A percentile compares a stretch with the other conserved stretches of the same genome.
phyloP scores from a whole-genome alignment of 768 basidiomycete genomes.

The Macrocybe gigantea region DNA sequence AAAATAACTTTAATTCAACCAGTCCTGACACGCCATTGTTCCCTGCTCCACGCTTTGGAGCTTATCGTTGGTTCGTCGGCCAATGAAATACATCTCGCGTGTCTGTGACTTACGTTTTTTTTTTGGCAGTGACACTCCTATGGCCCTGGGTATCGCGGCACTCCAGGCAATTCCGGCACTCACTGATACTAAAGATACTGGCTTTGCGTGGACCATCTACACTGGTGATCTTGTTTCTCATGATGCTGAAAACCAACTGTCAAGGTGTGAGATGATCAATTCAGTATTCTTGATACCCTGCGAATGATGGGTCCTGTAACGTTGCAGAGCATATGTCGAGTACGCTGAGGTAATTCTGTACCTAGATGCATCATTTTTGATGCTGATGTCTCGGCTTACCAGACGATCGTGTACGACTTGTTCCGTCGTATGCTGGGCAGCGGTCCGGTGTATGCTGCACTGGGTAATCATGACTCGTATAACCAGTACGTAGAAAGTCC shows the following conservation, averaged over 20 bases:
- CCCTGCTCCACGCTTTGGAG: conserved; percentile 66
- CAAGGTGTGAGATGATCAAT: conserved; percentile 34
- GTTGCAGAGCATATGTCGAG: conserved; percentile 44
- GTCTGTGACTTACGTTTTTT: too few relatives aligned
- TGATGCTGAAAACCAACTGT: conserved; percentile 59
- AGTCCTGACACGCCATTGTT: conserved; percentile 46
- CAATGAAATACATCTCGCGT: too few relatives aligned
- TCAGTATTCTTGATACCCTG: not conserved
- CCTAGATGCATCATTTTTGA: not conserved
- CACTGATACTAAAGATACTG: conserved; percentile 51
- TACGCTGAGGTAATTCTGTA: conserved; percentile 52
- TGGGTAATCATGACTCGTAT: conserved; percentile 77
- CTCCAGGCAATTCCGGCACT: conserved; percentile 64
- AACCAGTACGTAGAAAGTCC: conserved; percentile 39
- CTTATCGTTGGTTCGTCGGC: conserved; percentile 46
- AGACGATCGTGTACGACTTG: conserved; percentile 54
- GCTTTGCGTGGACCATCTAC: conserved; percentile 61
- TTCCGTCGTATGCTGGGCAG: conserved; percentile 55
- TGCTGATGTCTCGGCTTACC: not conserved
- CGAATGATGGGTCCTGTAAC: not conserved
- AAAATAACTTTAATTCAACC: conserved; percentile 38
- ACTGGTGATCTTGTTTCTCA: conserved; percentile 76
- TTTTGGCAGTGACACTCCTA: conserved; percentile 51
- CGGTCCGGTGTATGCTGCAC: conserved; percentile 69
- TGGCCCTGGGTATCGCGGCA: conserved; percentile 52